Evolutionary conservation across 306 rosid species (phyloP), one percentile per base, ranked within the genome.

Genomic region (Alnus rubra): DNA sequence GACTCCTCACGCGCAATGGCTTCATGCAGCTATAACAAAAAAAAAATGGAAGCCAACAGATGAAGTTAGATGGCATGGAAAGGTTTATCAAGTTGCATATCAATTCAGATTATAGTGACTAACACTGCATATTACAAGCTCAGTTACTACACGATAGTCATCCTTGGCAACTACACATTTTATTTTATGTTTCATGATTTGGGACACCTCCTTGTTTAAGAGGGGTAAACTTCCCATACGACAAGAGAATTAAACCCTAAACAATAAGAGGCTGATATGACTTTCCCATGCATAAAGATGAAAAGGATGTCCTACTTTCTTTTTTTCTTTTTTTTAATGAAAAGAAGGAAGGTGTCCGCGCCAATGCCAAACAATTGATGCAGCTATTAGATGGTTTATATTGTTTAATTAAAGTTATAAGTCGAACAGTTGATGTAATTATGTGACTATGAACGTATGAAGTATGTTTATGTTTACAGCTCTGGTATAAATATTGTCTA

Each of bases 1-100:
- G 98, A 92, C 80, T 86, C 92, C 90, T 91, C 98, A 2, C 98
- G 93, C 33, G 84, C 97, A 80, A 95, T 49, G 67, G 97, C 98
- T 84, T 95, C 97, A 71, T 95, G 98, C 42, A 87, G 73, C 98
- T 95, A 75, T 50, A 76, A 59, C 69, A 80, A 37, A 71, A 73
- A 78, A 9, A 60, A 28, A 45, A 28, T 19, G 47, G 58, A 74
- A 78, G 50, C 68, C 74, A 51, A 33, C 0, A 5, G 60, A 75
- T 69, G 42, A 75, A 71, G 51, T 79, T 64, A 39, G 79, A 52
- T 45, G 68, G 71, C 45, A 47, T 6, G 54, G 1, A 47, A 16
- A 73, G 8, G 50, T 67, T 12, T 69, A 69, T 56, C 19, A 77
- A 59, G 74, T 15, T 75, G 52, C 79, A 30, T 48, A 58, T 51